Base-by-base conservation (phyloP, 345 rosid genomes). In the Brassica rapa region DNA sequence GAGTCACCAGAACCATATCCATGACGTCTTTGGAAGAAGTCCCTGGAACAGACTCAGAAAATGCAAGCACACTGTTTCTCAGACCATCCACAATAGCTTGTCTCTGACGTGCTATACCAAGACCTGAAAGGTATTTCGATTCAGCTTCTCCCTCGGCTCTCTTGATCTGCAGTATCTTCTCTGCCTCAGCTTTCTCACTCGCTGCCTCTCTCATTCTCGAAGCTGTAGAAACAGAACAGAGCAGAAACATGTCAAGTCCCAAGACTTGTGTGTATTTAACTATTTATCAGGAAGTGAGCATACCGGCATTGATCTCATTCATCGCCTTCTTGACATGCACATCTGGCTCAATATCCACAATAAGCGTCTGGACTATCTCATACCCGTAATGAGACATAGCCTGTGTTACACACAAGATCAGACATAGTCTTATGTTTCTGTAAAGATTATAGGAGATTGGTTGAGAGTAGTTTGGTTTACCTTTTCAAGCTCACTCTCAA, bases 231-330 rank as follows among this genome's bases (percentile, higher is more conserved):
- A 51, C 56, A 41, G 8, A 19, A 25, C 55, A 62, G 49, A 41
- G 1, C 4, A 41, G 12, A 16, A 64, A 75, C 24, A 60, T 62
- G 59, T 65, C 7, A 41, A 39, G 56, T 8, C 49, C 3, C 0
- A 62, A 10, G 19, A 69, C 41, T 62, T 68, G 27, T 32, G 30
- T 19, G 11, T 33, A 9, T 51, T 0, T 4, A 43, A 11, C 4
- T 33, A 9, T 51, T 0, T 4, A 43, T 9, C 4, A 71, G 21
- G 9, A 49, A 12, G 0, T 27, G 46, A 39, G 1, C 49, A 1
- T 85, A 88, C 92, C 92, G 0, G 92, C 95, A 83, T 89, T 90
- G 66, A 90, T 89, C 85, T 89, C 91, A 78, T 90, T 90, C 93
- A 90, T 90, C 43, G 95, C 93, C 65, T 88, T 78, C 89, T 90